Percentiles rank a stretch among this genome's conserved stretches.
phyloP scores from a whole-genome alignment of 225 moss, liverwort and hornwort genomes.

The Pleurozium schreberi region DNA sequence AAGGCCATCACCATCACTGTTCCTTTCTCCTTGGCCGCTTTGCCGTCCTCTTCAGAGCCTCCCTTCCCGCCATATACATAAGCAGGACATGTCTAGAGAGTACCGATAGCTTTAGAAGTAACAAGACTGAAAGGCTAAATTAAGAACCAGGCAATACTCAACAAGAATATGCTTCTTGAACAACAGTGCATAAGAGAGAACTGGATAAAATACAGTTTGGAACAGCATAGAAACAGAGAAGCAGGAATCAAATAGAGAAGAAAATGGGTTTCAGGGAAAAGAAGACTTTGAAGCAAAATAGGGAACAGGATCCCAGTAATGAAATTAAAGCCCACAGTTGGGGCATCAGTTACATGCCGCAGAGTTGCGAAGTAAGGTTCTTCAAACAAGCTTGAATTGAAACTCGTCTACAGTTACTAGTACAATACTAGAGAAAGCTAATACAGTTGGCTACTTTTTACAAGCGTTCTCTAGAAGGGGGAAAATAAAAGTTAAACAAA shows the following conservation, averaged over 20 bases:
- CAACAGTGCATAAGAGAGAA: not conserved
- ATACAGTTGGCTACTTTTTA: not conserved
- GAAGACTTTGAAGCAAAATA: not conserved
- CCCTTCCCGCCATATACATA: conserved; percentile 32
- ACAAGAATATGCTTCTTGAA: not conserved
- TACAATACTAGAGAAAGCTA: not conserved
- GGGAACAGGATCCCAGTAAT: not conserved
- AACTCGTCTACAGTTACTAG: not conserved
- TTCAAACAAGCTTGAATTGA: conserved; percentile 28
- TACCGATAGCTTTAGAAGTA: not conserved
- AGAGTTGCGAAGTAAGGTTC: not conserved
- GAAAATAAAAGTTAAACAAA: not conserved
- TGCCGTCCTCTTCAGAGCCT: conserved; percentile 26
- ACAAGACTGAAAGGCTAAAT: not conserved
- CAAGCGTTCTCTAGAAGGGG: not conserved
- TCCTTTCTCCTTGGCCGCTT: conserved; percentile 31
- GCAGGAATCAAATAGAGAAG: too few relatives aligned
- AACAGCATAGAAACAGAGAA: not conserved
- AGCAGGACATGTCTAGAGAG: not conserved
- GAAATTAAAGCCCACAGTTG: not conserved
- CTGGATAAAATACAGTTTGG: not conserved
- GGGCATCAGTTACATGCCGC: not conserved
- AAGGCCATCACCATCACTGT: conserved; percentile 83
- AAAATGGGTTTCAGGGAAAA: not conserved
- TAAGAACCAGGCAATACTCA: not conserved